A percentile compares a stretch with the other conserved stretches of the same genome.
These are phyloP conservation scores for Erigeron canadensis DNA, from an alignment of 129 eudicot species.

Conservation along the genomic window DNA sequence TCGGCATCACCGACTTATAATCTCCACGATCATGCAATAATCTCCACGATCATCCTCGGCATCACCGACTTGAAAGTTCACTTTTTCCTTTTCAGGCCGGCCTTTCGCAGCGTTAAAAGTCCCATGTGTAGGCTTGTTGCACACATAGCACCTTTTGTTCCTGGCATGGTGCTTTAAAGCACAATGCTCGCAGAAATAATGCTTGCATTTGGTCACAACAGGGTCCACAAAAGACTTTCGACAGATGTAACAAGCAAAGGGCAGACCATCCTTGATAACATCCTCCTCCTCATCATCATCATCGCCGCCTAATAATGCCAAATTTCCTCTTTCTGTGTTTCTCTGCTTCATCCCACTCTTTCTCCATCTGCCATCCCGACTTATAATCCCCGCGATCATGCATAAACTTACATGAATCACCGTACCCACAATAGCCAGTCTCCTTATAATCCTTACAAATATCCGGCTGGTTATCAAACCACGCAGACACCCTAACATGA, in stretches of 20 bases:
- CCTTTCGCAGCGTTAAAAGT: too few relatives aligned
- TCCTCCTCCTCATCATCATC: slow-evolving; percentile 41
- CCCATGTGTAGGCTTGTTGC: too few relatives aligned
- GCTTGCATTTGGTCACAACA: slow-evolving; percentile 91
- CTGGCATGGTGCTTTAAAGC: too few relatives aligned
- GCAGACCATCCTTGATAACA: slow-evolving; percentile 71
- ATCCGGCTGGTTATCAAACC: slow-evolving; percentile 97
- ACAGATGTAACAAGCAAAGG: slow-evolving; percentile 94
- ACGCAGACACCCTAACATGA: slow-evolving; percentile 82
- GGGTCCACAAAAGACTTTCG: slow-evolving; percentile 88
- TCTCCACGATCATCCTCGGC: too few relatives aligned
- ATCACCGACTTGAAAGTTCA: too few relatives aligned
- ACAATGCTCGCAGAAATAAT: slow-evolving; percentile 97
- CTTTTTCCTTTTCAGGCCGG: too few relatives aligned
- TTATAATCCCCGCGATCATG: slow-evolving; percentile 99
- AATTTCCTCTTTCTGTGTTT: slow-evolving; percentile 66
- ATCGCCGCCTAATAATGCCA: slow-evolving; percentile 65
- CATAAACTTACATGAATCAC: slow-evolving; percentile 97
- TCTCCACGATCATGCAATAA: too few relatives aligned
- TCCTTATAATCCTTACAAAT: slow-evolving; percentile 96
- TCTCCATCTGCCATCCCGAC: slow-evolving; percentile 96
- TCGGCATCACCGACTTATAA: too few relatives aligned
- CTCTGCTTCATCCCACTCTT: slow-evolving; percentile 94
- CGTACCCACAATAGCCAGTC: slow-evolving; percentile 94
- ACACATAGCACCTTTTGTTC: too few relatives aligned